Percentiles rank a stretch among this genome's conserved stretches.
These are phyloP conservation scores for Phytophthora pluvialis DNA, from an alignment of 352 stramenopile species.

Conservation along the genomic window DNA sequence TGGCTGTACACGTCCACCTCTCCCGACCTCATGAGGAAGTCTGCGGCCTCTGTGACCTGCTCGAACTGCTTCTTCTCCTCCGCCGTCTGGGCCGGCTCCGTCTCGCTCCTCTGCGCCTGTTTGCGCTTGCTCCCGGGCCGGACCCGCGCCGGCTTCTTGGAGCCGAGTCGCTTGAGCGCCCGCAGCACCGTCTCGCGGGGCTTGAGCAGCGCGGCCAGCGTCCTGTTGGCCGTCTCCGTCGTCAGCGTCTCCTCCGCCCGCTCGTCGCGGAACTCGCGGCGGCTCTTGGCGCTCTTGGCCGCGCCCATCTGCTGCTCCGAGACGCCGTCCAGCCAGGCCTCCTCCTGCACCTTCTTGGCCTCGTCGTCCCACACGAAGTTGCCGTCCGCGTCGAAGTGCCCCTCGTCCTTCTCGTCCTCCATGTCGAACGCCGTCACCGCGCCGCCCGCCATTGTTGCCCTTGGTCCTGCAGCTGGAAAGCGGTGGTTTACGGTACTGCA, in stretches of 20 bases:
- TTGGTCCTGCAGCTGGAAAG: too few relatives aligned
- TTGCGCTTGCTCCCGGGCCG: slow-evolving; percentile 62
- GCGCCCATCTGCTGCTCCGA: slow-evolving; percentile 78
- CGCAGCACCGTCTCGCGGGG: slow-evolving; percentile 81
- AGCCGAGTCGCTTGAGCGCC: slow-evolving; percentile 73
- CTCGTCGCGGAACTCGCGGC: slow-evolving; percentile 60
- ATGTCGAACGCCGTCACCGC: slow-evolving; percentile 85
- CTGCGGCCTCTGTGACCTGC: slow-evolving; percentile 77
- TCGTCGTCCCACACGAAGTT: slow-evolving; percentile 88
- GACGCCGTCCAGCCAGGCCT: slow-evolving; percentile 80
- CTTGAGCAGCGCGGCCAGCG: slow-evolving; percentile 61
- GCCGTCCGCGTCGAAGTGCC: slow-evolving; percentile 80
- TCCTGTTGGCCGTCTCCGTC: slow-evolving; percentile 55
- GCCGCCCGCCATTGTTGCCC: slow-evolving; percentile 27
- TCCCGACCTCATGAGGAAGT: slow-evolving; percentile 79
- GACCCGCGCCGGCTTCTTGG: slow-evolving; percentile 48
- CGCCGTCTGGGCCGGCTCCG: slow-evolving; percentile 47
- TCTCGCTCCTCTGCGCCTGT: slow-evolving; percentile 40
- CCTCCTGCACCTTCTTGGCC: slow-evolving; percentile 77
- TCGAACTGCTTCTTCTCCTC: slow-evolving; percentile 86
- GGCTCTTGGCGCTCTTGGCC: slow-evolving; percentile 67
- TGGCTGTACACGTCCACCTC: slow-evolving; percentile 85
- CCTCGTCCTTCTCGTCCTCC: slow-evolving; percentile 87
- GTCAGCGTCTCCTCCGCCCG: slow-evolving; percentile 67
- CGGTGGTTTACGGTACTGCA: neutral